Evolutionary conservation across 1,139 yeast genomes (phyloP).

Genomic region (Pneumocystis oryctolagi): DNA sequence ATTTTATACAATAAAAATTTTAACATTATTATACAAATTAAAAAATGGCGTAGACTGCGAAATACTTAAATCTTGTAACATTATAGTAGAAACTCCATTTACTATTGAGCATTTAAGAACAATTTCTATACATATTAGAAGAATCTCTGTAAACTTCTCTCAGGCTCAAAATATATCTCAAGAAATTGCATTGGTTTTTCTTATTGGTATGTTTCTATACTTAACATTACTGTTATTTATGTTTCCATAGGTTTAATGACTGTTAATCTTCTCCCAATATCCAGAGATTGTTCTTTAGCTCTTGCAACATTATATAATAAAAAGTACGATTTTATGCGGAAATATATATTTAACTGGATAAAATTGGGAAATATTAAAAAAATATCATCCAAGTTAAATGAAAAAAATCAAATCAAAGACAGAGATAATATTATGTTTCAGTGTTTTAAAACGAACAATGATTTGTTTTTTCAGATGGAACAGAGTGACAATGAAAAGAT

Average conservation of each 20-base stretch:
- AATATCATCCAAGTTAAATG: not conserved
- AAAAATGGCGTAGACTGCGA: slow-evolving; percentile 14
- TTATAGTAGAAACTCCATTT: slow-evolving; percentile 60
- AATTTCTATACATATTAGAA: slow-evolving; percentile 52
- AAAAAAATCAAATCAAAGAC: not conserved
- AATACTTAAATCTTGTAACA: slow-evolving; percentile 31
- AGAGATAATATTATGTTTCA: slow-evolving; percentile 11
- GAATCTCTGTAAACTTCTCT: slow-evolving; percentile 35
- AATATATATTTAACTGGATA: not conserved
- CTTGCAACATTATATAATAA: slow-evolving; percentile 35
- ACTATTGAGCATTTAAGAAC: slow-evolving; percentile 61
- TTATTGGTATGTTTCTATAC: slow-evolving; percentile 12
- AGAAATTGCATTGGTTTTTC: slow-evolving; percentile 36
- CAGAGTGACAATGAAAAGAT: not conserved
- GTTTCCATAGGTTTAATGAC: slow-evolving; percentile 53
- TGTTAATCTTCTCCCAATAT: slow-evolving; percentile 56
- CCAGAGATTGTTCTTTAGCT: slow-evolving; percentile 53
- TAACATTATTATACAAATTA: slow-evolving; percentile 3
- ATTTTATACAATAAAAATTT: slow-evolving; percentile 3
- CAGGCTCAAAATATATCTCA: slow-evolving; percentile 27
- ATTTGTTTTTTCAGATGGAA: not conserved
- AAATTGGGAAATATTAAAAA: not conserved
- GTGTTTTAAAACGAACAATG: slow-evolving; percentile 7
- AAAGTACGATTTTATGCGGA: slow-evolving; percentile 23
- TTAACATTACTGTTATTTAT: not conserved